A percentile compares a stretch with the other conserved stretches of the same genome.
Evolutionary conservation across 2,329 filamentous ascomycete genomes (phyloP).

Genomic region (Ilyonectria mors-panacis): DNA sequence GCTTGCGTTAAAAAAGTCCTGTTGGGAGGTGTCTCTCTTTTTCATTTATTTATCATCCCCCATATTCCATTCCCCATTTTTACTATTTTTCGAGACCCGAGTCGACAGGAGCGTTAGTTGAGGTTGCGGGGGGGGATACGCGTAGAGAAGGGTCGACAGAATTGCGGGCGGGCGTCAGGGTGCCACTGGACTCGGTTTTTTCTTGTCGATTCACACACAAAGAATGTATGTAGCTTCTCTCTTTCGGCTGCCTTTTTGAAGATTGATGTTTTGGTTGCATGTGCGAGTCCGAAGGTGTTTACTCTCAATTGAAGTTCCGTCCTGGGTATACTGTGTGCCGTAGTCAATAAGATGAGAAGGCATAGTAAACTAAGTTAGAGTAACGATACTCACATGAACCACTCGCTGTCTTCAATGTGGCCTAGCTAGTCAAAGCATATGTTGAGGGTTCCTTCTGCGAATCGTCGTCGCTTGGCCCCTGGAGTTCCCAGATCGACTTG

Average conservation of each 20-base stretch:
- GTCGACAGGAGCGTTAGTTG: slow-evolving; percentile 32
- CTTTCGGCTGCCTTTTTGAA: slow-evolving; percentile 3
- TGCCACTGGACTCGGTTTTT: slow-evolving; percentile 43
- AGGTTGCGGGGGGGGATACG: slow-evolving; percentile 36
- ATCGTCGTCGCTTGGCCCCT: no score
- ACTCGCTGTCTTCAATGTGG: no score
- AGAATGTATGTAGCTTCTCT: slow-evolving; percentile 24
- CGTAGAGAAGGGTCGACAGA: slow-evolving; percentile 39
- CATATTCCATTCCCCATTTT: slow-evolving; percentile 28
- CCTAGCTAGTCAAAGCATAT: no score
- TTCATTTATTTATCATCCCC: slow-evolving; percentile 31
- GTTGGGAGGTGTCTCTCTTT: slow-evolving; percentile 35
- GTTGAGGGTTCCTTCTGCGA: no score
- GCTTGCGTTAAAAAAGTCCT: slow-evolving; percentile 71
- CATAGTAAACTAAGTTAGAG: no score
- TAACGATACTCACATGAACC: no score
- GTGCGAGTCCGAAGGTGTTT: neutral
- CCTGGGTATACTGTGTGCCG: neutral
- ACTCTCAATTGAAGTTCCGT: neutral
- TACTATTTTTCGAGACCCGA: slow-evolving; percentile 38
- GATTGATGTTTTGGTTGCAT: slow-evolving; percentile 6
- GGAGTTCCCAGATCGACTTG: no score
- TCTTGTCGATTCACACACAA: slow-evolving; percentile 33
- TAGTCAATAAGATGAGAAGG: neutral
- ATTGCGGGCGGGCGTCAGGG: slow-evolving; percentile 48